These are phyloP conservation scores for Botryotinia calthae DNA, from an alignment of 2,329 filamentous ascomycete genomes.

Conservation along the genomic window DNA sequence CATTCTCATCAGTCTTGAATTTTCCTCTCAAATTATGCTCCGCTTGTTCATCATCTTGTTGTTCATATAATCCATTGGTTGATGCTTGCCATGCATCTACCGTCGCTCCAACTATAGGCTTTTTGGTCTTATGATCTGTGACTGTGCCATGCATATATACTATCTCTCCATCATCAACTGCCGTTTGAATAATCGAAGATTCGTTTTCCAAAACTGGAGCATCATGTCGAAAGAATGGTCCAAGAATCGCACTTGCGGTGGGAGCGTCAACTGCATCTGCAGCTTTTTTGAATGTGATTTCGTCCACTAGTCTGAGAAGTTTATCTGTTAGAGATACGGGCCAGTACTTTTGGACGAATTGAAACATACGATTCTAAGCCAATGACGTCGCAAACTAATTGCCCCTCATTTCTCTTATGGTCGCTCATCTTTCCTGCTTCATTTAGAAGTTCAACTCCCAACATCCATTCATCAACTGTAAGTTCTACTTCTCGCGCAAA, in stretches of 20 bases:
- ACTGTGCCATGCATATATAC: conserved; percentile 59
- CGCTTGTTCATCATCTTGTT: conserved; percentile 59
- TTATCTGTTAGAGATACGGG: neutral
- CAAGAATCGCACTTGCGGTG: conserved; percentile 55
- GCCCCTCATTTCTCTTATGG: conserved; percentile 61
- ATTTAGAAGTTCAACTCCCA: conserved; percentile 55
- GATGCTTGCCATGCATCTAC: conserved; percentile 65
- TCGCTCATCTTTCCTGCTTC: conserved; percentile 62
- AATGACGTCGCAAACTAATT: conserved; percentile 61
- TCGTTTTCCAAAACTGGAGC: conserved; percentile 56
- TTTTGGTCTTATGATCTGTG: conserved; percentile 51
- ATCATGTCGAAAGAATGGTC: conserved; percentile 62
- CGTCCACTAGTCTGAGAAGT: conserved; percentile 42
- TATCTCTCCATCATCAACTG: conserved; percentile 49
- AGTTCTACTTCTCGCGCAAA: conserved; percentile 58
- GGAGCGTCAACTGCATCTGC: conserved; percentile 45
- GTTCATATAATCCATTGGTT: conserved; percentile 57
- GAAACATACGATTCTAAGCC: conserved; percentile 56
- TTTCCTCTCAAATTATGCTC: conserved; percentile 63
- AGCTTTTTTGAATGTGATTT: conserved; percentile 35
- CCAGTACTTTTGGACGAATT: neutral
- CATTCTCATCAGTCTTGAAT: conserved; percentile 57
- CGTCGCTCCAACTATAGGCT: conserved; percentile 54
- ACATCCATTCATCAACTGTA: conserved; percentile 58
- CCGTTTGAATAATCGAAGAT: conserved; percentile 48